Base-by-base conservation (phyloP, 2,329 filamentous ascomycete genomes). In the Apiospora phragmitis region DNA sequence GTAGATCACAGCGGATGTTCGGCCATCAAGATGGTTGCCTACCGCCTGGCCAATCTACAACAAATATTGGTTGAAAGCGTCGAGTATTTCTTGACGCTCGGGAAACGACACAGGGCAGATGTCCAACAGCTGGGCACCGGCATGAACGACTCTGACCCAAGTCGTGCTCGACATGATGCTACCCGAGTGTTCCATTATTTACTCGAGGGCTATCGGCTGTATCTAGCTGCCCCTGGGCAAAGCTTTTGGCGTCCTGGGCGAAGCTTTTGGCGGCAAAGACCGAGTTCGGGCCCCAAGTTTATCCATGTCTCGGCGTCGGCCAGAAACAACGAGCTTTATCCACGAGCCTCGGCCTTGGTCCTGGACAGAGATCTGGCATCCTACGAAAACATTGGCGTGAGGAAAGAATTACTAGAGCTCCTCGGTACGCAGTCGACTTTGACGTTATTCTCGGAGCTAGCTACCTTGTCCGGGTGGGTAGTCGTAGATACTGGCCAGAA, bases 1-100 rank as follows among this genome's bases (percentile, higher is more conserved):
- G 45, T 55, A 4, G 67, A 68, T 21, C 67, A 68, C 67, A 68
- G 45, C 45, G n/a, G 29, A 4, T 68, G 67, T 14, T 32, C 67
- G 2, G 35, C 32, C 5, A 68, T 55, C 45, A 35, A 18, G 21
- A 16, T 11, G 18, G n/a, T 24, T 11, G 45, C 45, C 4, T 14
- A 29, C 45, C 67, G 21, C 29, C n/a, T 68, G 43, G 45, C 29
- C 5, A 18, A 7, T 18, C 12, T 45, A 2, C 65, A 67, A 26
- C 65, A 32, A 35, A 11, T 67, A 3, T 6, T 67, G n/a, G 26
- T 26, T 1, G 42, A 67, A 18, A 29, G 65, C 26, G 5, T 67
- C 18, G 65, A 67, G n/a, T 67, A 43, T 9, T 45, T 32, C 65
- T 12, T 26, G 14, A 29, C 38, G 11, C n/a, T 21, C 29, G 55